Evolutionary conservation across 1,284 basidiomycete species (phyloP).

Genomic region (Rhodotorula glutinis): DNA sequence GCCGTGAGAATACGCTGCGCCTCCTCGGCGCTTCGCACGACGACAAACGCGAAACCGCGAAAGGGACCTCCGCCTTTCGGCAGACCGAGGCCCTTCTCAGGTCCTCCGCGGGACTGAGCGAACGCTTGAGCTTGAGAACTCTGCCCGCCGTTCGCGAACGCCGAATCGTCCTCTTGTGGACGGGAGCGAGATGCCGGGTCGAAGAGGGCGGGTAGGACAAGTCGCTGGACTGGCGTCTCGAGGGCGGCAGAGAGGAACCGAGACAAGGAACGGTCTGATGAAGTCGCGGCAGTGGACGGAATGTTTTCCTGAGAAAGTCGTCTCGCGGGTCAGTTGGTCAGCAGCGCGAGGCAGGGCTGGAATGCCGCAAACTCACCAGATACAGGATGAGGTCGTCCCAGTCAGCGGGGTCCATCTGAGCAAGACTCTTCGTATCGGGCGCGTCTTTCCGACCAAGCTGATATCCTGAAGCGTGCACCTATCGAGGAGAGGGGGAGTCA

Average conservation of each 20-base stretch:
- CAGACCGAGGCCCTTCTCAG: slow-evolving; percentile 6
- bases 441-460: slow-evolving; percentile 19
- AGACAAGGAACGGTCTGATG: slow-evolving; percentile 10
- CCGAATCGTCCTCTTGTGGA: background rate
- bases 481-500: background rate
- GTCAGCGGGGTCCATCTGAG: slow-evolving; percentile 15
- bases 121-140: slow-evolving; percentile 21
- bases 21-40: slow-evolving; percentile 25
- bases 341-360: too few relatives aligned
- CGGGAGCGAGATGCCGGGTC: slow-evolving; percentile 17
- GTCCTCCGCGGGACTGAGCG: background rate
- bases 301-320: slow-evolving; percentile 26
- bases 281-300: slow-evolving; percentile 8
- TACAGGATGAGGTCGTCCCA: slow-evolving; percentile 37
- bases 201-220: slow-evolving; percentile 30
- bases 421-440: slow-evolving; percentile 23
- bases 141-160: background rate
- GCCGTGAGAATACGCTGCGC: slow-evolving; percentile 12
- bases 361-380: slow-evolving; percentile 15
- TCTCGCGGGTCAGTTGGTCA: too few relatives aligned
- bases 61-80: slow-evolving; percentile 42
- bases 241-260: slow-evolving; percentile 23
- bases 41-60: slow-evolving; percentile 41
- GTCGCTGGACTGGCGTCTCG: slow-evolving; percentile 14
- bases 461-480: slow-evolving; percentile 36